phyloP scores from a whole-genome alignment of 805 yeast species.

The Phaffomyces antillensis region DNA sequence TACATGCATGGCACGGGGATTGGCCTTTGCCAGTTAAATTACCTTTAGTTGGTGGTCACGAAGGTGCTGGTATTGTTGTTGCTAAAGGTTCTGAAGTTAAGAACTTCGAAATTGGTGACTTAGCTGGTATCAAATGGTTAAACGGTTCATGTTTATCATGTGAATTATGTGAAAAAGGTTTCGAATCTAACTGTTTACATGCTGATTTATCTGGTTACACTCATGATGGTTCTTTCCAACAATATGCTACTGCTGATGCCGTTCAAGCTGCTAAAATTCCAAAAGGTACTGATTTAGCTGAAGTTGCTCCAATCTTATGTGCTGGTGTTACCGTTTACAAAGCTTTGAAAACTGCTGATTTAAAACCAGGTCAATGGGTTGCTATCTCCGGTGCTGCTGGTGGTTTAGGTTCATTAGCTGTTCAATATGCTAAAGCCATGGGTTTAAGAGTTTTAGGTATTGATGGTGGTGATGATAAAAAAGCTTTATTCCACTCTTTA shows the following conservation, averaged over 20 bases:
- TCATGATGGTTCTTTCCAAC: slow-evolving; percentile 87
- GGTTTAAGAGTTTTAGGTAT: slow-evolving; percentile 66
- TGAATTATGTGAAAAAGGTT: slow-evolving; percentile 62
- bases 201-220: slow-evolving; percentile 82
- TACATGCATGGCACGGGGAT: slow-evolving; percentile 93
- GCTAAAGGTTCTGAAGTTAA: slow-evolving; percentile 63
- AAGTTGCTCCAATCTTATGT: slow-evolving; percentile 75
- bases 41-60: slow-evolving; percentile 84
- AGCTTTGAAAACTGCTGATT: slow-evolving; percentile 74
- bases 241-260: slow-evolving; percentile 84
- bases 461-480: slow-evolving; percentile 65
- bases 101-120: slow-evolving; percentile 72
- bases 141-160: slow-evolving; percentile 72
- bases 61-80: slow-evolving; percentile 84
- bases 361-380: slow-evolving; percentile 67
- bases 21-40: slow-evolving; percentile 76
- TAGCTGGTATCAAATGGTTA: slow-evolving; percentile 81
- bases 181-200: slow-evolving; percentile 63
- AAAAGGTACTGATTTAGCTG: slow-evolving; percentile 64
- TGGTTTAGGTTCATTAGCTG: slow-evolving; percentile 68
- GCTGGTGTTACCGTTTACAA: slow-evolving; percentile 91
- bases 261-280: slow-evolving; percentile 81
- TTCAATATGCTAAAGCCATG: slow-evolving; percentile 74
- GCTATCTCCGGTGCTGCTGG: slow-evolving; percentile 77
- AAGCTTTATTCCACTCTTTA: slow-evolving; percentile 41